Evolutionary conservation across 2,329 filamentous ascomycete species (phyloP).

Genomic region (Fusarium buxicola): DNA sequence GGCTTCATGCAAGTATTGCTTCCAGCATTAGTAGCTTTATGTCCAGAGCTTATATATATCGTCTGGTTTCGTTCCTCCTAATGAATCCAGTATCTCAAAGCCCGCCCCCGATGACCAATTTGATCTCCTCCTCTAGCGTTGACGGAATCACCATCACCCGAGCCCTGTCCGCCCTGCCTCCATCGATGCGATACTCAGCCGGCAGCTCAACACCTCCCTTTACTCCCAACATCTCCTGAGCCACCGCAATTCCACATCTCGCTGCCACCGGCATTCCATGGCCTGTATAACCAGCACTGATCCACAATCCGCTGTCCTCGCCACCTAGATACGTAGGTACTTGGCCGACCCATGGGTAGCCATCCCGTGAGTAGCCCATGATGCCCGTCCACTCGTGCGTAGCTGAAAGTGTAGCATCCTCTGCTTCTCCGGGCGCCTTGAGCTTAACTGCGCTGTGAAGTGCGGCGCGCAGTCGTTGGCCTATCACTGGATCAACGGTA

Average conservation of each 20-base stretch:
- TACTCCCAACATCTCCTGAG: slow-evolving; percentile 65
- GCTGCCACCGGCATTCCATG: slow-evolving; percentile 83
- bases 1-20: background rate
- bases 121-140: slow-evolving; percentile 46
- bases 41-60: background rate
- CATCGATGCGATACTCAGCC: slow-evolving; percentile 54
- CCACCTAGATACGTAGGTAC: slow-evolving; percentile 67
- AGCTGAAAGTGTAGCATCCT: slow-evolving; percentile 60
- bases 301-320: slow-evolving; percentile 63
- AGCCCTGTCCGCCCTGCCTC: slow-evolving; percentile 46
- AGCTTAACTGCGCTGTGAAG: slow-evolving; percentile 58
- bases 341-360: slow-evolving; percentile 75
- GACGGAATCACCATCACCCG: slow-evolving; percentile 35
- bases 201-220: slow-evolving; percentile 57
- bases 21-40: background rate
- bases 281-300: slow-evolving; percentile 76
- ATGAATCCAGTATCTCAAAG: background rate
- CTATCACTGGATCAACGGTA: slow-evolving; percentile 65
- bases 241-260: slow-evolving; percentile 72
- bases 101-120: slow-evolving; percentile 32
- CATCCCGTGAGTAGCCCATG: slow-evolving; percentile 80
- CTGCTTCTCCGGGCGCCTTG: slow-evolving; percentile 46
- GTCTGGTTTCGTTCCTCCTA: background rate
- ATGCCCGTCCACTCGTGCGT: slow-evolving; percentile 81
- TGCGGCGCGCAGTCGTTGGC: slow-evolving; percentile 64